Conservation (phyloP, 2,329 filamentous ascomycete species). For the Curvularia sp. region DNA sequence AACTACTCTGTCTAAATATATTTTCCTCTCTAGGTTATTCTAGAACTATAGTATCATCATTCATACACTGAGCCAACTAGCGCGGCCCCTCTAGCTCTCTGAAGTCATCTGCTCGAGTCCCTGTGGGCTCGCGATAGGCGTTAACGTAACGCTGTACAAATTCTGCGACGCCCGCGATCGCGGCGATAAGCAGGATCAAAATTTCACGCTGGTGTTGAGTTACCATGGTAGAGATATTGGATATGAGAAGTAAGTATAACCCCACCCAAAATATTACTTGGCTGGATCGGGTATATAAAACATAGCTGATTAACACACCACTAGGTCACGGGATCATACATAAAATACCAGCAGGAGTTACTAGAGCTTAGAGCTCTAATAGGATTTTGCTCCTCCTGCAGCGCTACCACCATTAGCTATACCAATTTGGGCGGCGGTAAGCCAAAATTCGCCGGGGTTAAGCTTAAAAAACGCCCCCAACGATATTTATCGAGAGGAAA, state of each 20-base stretch:
- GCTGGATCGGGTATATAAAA: not conserved
- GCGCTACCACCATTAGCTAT: not conserved
- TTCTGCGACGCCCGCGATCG: too few relatives aligned
- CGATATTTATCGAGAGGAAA: not conserved
- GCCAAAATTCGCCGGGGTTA: not conserved
- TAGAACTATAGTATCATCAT: too few relatives aligned
- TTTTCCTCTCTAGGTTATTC: too few relatives aligned
- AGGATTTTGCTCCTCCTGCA: not conserved
- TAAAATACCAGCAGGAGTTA: not conserved
- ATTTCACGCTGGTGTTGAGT: too few relatives aligned
- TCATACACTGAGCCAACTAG: too few relatives aligned
- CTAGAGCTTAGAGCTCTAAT: not conserved
- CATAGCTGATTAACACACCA: not conserved
- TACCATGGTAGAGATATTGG: too few relatives aligned
- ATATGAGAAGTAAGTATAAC: not conserved
- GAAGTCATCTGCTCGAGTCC: too few relatives aligned
- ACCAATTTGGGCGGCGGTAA: not conserved
- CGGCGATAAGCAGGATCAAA: too few relatives aligned
- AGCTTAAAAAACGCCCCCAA: not conserved
- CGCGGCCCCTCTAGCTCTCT: too few relatives aligned
- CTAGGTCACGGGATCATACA: not conserved
- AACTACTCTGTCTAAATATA: too few relatives aligned
- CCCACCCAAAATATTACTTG: not conserved
- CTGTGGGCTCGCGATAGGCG: too few relatives aligned
- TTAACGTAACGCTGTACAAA: too few relatives aligned